Conservation (phyloP, 2,329 filamentous ascomycete genomes). For the Periconia sp. region DNA sequence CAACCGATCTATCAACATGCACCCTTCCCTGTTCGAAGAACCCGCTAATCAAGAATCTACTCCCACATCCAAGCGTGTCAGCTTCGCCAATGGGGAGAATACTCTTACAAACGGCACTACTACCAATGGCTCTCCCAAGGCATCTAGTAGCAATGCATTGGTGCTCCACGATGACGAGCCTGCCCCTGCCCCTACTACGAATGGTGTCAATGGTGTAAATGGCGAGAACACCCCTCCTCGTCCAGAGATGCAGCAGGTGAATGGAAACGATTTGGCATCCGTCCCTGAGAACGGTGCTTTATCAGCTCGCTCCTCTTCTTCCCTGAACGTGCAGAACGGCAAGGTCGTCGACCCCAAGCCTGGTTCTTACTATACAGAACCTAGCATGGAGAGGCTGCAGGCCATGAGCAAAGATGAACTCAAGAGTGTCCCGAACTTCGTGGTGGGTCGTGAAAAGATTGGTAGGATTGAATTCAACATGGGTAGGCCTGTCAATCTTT, state of each 20-base stretch:
- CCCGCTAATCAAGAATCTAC: constrained; percentile 12
- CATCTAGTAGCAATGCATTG: constrained; percentile 47
- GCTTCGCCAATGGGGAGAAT: constrained; percentile 64
- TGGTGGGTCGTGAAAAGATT: constrained; percentile 78
- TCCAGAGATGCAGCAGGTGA: constrained; percentile 71
- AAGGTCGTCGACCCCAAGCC: constrained; percentile 54
- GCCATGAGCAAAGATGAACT: constrained; percentile 80
- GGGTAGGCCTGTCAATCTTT: constrained; percentile 69
- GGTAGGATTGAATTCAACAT: constrained; percentile 77
- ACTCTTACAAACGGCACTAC: constrained; percentile 34
- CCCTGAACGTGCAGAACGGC: constrained; percentile 29
- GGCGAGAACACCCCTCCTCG: constrained; percentile 42
- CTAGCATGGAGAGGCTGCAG: constrained; percentile 71
- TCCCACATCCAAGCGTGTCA: constrained; percentile 70
- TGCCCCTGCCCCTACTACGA: constrained; percentile 58
- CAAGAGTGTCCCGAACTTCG: constrained; percentile 72
- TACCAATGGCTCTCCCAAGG: constrained; percentile 39
- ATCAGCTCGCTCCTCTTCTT: constrained; percentile 36
- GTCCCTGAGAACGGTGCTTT: constrained; percentile 71
- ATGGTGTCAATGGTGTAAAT: constrained; percentile 42
- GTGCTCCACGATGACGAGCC: constrained; percentile 54
- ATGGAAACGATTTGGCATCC: constrained; percentile 74
- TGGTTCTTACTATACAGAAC: constrained; percentile 86
- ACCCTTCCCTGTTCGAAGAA: constrained; percentile 63
- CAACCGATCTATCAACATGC: constrained; percentile 75